Percentiles rank a stretch among this genome's conserved stretches.
Evolutionary conservation across 1,139 yeast genomes (phyloP).

Genomic region (Kurtzmaniella quercitrusa): DNA sequence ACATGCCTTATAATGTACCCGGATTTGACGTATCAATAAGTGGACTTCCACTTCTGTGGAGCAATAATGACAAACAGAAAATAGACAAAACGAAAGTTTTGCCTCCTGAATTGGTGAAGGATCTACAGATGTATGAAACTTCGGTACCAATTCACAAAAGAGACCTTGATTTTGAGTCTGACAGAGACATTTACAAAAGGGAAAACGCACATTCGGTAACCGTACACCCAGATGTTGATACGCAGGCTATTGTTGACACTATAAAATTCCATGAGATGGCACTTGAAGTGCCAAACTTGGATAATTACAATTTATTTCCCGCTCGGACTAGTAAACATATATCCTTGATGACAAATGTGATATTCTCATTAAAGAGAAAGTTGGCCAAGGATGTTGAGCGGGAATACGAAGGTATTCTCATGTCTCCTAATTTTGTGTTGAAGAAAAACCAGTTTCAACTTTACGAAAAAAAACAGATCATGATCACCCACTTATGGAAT

Average conservation of each 20-base stretch:
- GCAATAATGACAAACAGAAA: conserved; percentile 16
- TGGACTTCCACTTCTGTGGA: conserved; percentile 37
- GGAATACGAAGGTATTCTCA: conserved; percentile 4
- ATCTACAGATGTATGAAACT: conserved; percentile 29
- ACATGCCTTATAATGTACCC: conserved; percentile 38
- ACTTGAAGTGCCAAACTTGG: conserved; percentile 3
- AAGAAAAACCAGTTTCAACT: conserved; percentile 27
- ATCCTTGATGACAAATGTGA: conserved; percentile 1
- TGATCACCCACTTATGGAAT: conserved; percentile 7
- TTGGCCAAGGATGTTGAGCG: conserved; percentile 5
- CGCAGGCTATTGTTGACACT: conserved; percentile 4
- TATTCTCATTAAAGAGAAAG: conserved; percentile 3
- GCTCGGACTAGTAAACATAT: conserved; percentile 2
- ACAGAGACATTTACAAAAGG: conserved; percentile 1
- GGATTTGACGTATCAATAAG: conserved; percentile 41
- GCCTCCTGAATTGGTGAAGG: conserved; percentile 42
- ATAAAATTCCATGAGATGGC: conserved; percentile 4
- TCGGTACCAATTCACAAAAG: conserved; percentile 34
- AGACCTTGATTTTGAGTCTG: conserved; percentile 31
- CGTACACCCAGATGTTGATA: conserved; percentile 8
- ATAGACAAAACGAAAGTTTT: conserved; percentile 15
- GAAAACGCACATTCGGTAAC: conserved; percentile 3
- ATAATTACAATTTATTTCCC: conserved; percentile 5
- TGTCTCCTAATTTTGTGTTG: conserved; percentile 10
- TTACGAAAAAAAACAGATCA: conserved; percentile 19